Percentiles rank a stretch among this genome's conserved stretches.
phyloP scores from a whole-genome alignment of 768 basidiomycete species.

The Mycena leptocephala region DNA sequence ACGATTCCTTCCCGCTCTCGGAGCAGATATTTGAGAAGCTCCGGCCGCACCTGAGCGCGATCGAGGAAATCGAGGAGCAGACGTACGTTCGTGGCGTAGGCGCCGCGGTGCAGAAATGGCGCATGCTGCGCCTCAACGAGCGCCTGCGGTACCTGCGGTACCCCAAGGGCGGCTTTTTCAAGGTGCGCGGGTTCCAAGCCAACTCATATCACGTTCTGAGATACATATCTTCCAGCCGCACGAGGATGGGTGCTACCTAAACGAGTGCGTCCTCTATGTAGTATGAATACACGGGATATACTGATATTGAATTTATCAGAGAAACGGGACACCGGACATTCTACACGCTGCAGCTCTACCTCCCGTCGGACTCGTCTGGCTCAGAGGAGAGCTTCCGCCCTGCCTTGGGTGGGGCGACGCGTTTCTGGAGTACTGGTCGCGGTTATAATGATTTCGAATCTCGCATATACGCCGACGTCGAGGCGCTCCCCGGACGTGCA shows the following conservation, averaged over 20 bases:
- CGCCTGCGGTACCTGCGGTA: conserved; percentile 31
- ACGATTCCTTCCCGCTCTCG: conserved; percentile 27
- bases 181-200: too few species aligned
- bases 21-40: conserved; percentile 22
- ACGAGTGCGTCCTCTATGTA: neutral
- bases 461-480: neutral
- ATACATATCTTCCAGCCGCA: neutral
- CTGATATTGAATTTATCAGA: neutral
- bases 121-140: conserved; percentile 35
- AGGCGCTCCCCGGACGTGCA: neutral
- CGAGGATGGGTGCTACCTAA: conserved; percentile 9
- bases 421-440: conserved; percentile 19
- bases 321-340: conserved; percentile 23
- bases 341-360: conserved; percentile 33
- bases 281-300: neutral
- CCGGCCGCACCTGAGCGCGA: conserved; percentile 24
- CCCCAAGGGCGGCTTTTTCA: conserved; percentile 25
- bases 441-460: neutral
- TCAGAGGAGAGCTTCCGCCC: conserved; percentile 22
- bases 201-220: too few species aligned
- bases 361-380: conserved; percentile 27
- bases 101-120: conserved; percentile 28
- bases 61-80: conserved; percentile 32
- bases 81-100: neutral
- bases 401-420: conserved; percentile 25